Evolutionary conservation across 2,329 filamentous ascomycete genomes (phyloP).

Genomic region (Acarospora socialis): DNA sequence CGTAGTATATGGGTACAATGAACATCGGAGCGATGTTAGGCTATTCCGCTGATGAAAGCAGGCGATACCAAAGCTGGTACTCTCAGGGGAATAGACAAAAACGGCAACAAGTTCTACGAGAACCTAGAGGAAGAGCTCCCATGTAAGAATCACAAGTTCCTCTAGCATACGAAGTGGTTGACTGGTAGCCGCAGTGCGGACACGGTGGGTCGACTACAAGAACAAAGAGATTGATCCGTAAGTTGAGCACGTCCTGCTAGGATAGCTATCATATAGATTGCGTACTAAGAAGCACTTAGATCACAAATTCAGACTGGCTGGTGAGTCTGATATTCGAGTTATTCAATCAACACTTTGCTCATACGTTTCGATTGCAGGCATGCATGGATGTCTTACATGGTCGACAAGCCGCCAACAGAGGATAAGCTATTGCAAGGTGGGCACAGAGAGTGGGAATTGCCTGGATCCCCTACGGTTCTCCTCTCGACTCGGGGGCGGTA

Average conservation of each 20-base stretch:
- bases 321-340: slow-evolving; percentile 10
- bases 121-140: slow-evolving; percentile 83
- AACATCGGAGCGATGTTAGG: slow-evolving; percentile 8
- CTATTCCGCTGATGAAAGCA: slow-evolving; percentile 29
- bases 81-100: slow-evolving; percentile 71
- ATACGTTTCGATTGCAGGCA: slow-evolving; percentile 59
- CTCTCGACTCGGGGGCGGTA: slow-evolving; percentile 67
- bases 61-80: slow-evolving; percentile 93
- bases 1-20: slow-evolving; percentile 27
- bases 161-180: not conserved
- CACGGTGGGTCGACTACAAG: slow-evolving; percentile 96
- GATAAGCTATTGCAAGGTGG: slow-evolving; percentile 58
- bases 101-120: slow-evolving; percentile 96
- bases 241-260: slow-evolving; percentile 45
- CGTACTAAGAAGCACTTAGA: too few relatives aligned
- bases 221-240: slow-evolving; percentile 67
- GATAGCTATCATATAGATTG: slow-evolving; percentile 7
- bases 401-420: slow-evolving; percentile 69
- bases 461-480: slow-evolving; percentile 57
- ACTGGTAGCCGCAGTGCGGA: slow-evolving; percentile 50
- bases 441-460: slow-evolving; percentile 61
- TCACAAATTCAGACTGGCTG: too few relatives aligned
- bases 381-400: slow-evolving; percentile 88
- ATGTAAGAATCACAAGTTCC: slow-evolving; percentile 34
- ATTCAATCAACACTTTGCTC: too few relatives aligned